These are phyloP conservation scores for Acorus calamus DNA, from an alignment of 106 monocot species.

Conservation along the genomic window DNA sequence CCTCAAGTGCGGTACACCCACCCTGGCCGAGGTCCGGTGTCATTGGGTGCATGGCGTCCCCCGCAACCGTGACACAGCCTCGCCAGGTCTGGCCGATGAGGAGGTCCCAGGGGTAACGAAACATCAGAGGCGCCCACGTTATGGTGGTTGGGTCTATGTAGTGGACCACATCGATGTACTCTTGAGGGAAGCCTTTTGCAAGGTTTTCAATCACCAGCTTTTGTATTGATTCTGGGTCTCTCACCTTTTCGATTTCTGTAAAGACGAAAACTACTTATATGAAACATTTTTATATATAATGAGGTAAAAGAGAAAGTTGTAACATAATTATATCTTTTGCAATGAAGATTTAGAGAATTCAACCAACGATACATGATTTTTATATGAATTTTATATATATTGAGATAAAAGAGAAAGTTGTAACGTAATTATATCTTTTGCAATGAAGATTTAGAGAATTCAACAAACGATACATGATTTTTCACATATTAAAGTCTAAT, in stretches of 20 bases:
- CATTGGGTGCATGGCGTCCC: constrained; percentile 50
- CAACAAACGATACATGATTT: too few species aligned
- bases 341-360: too few species aligned
- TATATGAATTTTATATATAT: too few species aligned
- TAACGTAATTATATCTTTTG: too few species aligned
- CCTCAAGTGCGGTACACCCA: constrained; percentile 33
- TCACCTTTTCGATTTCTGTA: constrained; percentile 13
- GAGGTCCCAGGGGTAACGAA: constrained; percentile 36
- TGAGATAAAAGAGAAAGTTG: too few species aligned
- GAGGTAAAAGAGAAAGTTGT: too few species aligned
- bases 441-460: too few species aligned
- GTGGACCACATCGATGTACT: constrained; percentile 11
- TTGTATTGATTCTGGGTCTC: constrained; percentile 17
- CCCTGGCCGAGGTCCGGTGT: constrained; percentile 41
- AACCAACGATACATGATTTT: too few species aligned
- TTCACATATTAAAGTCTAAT: too few species aligned
- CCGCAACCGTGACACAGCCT: constrained; percentile 31
- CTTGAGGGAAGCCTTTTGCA: constrained; percentile 18
- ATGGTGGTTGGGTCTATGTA: constrained; percentile 18
- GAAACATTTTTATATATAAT: not conserved
- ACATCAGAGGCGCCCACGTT: constrained; percentile 27
- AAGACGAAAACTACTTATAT: not conserved
- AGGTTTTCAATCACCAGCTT: constrained; percentile 15
- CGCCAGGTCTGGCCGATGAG: constrained; percentile 3
- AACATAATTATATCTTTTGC: too few species aligned